These are phyloP conservation scores for Mucor sp. DNA, from an alignment of 371 early-diverging fungal species.

Conservation along the genomic window DNA sequence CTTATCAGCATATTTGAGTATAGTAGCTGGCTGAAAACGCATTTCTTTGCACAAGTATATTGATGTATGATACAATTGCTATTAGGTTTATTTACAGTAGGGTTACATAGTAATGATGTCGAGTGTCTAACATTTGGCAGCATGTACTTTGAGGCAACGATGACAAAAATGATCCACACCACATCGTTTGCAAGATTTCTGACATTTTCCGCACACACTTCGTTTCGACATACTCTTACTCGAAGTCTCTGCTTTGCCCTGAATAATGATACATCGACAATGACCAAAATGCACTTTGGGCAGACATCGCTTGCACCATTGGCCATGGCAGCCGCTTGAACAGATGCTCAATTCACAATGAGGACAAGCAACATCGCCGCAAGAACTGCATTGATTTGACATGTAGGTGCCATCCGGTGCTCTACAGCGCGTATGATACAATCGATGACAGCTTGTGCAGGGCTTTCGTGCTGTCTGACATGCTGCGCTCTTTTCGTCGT, in stretches of 20 bases:
- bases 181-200: constrained; percentile 7
- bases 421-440: constrained; percentile 20
- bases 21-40: neutral
- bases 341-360: constrained; percentile 17
- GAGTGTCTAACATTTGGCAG: constrained; percentile 3
- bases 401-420: constrained; percentile 9
- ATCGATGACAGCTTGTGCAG: constrained; percentile 15
- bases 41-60: neutral
- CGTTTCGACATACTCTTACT: constrained; percentile 8
- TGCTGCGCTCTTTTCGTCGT: neutral
- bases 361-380: constrained; percentile 20
- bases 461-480: constrained; percentile 13
- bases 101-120: neutral
- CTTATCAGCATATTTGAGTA: too few relatives aligned
- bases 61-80: neutral
- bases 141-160: constrained; percentile 15
- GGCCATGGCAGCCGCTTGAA: constrained; percentile 17
- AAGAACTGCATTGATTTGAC: constrained; percentile 22
- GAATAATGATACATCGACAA: constrained; percentile 20
- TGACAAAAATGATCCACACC: constrained; percentile 8
- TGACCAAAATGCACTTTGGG: constrained; percentile 1
- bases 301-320: constrained; percentile 20
- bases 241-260: neutral
- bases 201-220: constrained; percentile 14
- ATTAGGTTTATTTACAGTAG: neutral